Percentiles rank a stretch among this genome's conserved stretches.
Conservation (phyloP, 2,329 filamentous ascomycete species). For the Alternaria arborescens region DNA sequence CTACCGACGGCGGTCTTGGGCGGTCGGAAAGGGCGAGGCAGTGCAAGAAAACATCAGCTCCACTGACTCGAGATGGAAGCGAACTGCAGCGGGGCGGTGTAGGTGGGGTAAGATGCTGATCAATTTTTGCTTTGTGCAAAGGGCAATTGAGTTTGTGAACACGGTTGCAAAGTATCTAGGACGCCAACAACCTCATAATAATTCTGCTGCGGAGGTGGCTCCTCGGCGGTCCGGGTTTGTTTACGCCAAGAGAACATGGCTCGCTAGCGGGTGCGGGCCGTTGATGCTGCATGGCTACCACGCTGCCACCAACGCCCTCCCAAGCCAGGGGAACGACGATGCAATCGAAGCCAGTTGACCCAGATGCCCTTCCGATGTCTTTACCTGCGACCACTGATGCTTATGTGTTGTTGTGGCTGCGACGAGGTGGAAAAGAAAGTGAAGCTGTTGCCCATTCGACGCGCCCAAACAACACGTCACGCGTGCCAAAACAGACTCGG, state of each 20-base stretch:
- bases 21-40: constrained; percentile 22
- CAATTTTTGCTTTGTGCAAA: constrained; percentile 8
- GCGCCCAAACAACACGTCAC: constrained; percentile 33
- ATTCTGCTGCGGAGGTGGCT: constrained; percentile 13
- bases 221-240: constrained; percentile 23
- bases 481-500: constrained; percentile 20
- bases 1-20: constrained; percentile 15
- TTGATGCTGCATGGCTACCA: constrained; percentile 25
- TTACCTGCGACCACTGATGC: constrained; percentile 16
- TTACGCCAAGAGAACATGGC: constrained; percentile 23
- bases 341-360: background rate
- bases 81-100: constrained; percentile 8
- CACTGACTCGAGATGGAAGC: constrained; percentile 26
- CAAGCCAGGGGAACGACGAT: constrained; percentile 10
- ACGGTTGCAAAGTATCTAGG: constrained; percentile 13
- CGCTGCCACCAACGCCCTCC: constrained; percentile 23
- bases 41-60: constrained; percentile 40
- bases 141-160: constrained; percentile 13
- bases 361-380: background rate
- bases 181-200: constrained; percentile 1
- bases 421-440: constrained; percentile 1
- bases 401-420: constrained; percentile 11
- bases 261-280: constrained; percentile 25
- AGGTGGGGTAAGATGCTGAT: constrained; percentile 12
- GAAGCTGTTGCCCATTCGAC: constrained; percentile 28